A percentile compares a stretch with the other conserved stretches of the same genome.
Evolutionary conservation across 306 rosid genomes (phyloP).

Genomic region (Medicago arabica): DNA sequence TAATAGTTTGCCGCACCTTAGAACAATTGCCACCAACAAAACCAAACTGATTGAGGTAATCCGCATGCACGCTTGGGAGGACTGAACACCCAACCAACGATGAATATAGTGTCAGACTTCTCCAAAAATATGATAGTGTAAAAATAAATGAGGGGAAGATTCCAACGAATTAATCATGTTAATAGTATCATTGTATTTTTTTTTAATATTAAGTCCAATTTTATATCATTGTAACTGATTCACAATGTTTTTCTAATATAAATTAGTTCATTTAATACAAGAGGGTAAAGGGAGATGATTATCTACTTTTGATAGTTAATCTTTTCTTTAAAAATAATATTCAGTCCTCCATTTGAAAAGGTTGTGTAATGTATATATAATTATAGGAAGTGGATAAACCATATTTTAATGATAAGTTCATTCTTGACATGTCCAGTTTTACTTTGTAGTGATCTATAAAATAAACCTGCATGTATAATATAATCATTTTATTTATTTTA

Average conservation of each 20-base stretch:
- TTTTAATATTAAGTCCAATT: constrained; percentile 5
- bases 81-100: too few species aligned
- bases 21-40: too few species aligned
- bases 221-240: constrained; percentile 17
- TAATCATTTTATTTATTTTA: neutral
- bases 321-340: neutral
- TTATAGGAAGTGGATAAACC: constrained; percentile 27
- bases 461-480: neutral
- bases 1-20: too few species aligned
- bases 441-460: constrained; percentile 26
- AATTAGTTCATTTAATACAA: constrained; percentile 4
- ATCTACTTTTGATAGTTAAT: constrained; percentile 18
- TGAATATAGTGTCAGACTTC: too few species aligned
- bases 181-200: neutral
- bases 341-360: neutral
- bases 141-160: too few species aligned
- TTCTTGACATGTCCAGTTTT: constrained; percentile 25
- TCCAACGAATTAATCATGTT: constrained; percentile 2
- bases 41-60: too few species aligned
- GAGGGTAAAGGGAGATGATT: constrained; percentile 2
- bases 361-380: constrained; percentile 9
- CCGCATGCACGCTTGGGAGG: too few species aligned
- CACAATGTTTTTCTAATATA: neutral
- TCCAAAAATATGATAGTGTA: too few species aligned
- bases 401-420: constrained; percentile 18